Evolutionary conservation across 2,329 filamentous ascomycete genomes (phyloP).

Genomic region (Ophiocordyceps robertsii): DNA sequence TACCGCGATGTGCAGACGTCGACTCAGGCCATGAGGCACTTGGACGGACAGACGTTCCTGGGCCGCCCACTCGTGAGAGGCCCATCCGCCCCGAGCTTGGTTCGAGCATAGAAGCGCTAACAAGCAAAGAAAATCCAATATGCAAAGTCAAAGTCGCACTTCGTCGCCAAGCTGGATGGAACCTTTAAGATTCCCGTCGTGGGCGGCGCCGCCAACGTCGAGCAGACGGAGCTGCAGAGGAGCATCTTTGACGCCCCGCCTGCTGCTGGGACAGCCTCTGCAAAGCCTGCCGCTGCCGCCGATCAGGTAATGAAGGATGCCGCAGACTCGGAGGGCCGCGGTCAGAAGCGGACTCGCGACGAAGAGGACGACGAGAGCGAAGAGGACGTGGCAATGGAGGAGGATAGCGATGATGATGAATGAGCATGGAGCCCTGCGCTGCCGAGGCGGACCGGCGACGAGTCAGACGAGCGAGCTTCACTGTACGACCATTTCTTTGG

Average conservation of each 20-base stretch:
- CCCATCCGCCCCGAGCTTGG: neutral
- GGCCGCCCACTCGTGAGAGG: conserved; percentile 67
- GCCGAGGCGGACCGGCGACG: neutral
- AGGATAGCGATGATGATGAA: conserved; percentile 65
- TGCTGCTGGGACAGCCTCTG: conserved; percentile 30
- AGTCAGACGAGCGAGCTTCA: conserved; percentile 7
- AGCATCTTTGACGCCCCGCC: conserved; percentile 63
- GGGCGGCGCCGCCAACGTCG: conserved; percentile 38
- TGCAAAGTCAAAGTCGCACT: conserved; percentile 78
- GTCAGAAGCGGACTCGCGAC: conserved; percentile 58
- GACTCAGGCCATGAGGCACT: conserved; percentile 80
- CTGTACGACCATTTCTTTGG: conserved; percentile 48
- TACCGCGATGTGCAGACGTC: conserved; percentile 84
- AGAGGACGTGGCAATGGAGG: conserved; percentile 55
- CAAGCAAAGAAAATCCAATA: conserved; percentile 70
- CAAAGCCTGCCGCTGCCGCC: conserved; percentile 33
- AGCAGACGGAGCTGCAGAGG: conserved; percentile 62
- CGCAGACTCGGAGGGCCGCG: conserved; percentile 40
- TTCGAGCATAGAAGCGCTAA: neutral
- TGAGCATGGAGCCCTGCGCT: conserved; percentile 13
- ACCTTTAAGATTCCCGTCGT: conserved; percentile 60
- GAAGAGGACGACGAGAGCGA: conserved; percentile 56
- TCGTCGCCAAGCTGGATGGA: conserved; percentile 81
- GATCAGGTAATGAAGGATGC: conserved; percentile 38
- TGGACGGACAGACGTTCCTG: conserved; percentile 78